phyloP scores from a whole-genome alignment of 2,329 filamentous ascomycete genomes.

The Penicillium brasilianum region DNA sequence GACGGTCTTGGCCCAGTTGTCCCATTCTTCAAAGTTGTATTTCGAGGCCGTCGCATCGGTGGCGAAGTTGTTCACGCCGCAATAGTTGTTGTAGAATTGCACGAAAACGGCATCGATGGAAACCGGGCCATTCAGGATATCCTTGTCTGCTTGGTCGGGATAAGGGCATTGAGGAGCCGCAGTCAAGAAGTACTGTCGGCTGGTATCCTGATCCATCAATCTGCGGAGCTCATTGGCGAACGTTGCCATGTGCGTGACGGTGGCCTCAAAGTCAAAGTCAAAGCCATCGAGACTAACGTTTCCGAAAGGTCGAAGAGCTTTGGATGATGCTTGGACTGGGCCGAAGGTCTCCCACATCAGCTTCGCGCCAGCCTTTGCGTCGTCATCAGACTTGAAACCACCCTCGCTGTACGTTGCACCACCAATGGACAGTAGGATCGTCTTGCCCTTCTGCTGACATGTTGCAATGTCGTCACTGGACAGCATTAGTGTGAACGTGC shows the following conservation, averaged over 20 bases:
- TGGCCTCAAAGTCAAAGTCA: conserved; percentile 74
- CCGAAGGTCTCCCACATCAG: conserved; percentile 75
- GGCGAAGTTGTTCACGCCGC: conserved; percentile 61
- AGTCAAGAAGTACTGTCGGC: conserved; percentile 64
- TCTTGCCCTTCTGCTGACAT: conserved; percentile 71
- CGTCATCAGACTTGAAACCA: conserved; percentile 62
- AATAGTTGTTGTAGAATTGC: conserved; percentile 74
- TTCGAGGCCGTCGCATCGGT: conserved; percentile 54
- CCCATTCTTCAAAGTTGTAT: conserved; percentile 69
- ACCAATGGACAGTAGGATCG: conserved; percentile 73
- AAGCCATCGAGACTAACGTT: conserved; percentile 71
- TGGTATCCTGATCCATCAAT: conserved; percentile 58
- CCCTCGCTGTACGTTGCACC: conserved; percentile 73
- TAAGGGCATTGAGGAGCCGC: conserved; percentile 72
- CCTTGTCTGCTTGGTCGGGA: conserved; percentile 64
- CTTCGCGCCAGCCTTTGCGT: conserved; percentile 63
- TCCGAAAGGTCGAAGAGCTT: conserved; percentile 68
- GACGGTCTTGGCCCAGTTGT: conserved; percentile 65
- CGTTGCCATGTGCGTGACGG: conserved; percentile 62
- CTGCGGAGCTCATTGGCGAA: conserved; percentile 65
- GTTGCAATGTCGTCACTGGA: conserved; percentile 53
- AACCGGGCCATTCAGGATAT: conserved; percentile 61
- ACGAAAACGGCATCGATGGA: conserved; percentile 66
- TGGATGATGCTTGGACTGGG: conserved; percentile 51
- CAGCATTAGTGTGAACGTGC: conserved; percentile 24